Percentiles rank a stretch among this genome's conserved stretches.
Conservation (phyloP, 208 protist species). For the Leishmania martiniquensis region DNA sequence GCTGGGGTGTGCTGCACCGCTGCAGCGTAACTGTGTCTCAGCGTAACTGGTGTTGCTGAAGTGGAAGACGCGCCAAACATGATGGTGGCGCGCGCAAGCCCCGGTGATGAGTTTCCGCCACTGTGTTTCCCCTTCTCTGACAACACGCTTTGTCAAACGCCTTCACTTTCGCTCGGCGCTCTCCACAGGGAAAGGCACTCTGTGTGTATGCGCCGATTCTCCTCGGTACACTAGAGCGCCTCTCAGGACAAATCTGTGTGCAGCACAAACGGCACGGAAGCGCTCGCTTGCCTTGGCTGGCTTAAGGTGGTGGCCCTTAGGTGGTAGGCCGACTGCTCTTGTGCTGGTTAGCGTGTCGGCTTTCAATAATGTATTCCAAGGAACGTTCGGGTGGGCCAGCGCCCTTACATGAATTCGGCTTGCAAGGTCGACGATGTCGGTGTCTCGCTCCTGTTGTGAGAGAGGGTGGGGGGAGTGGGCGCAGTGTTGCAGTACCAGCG, state of each 20-base stretch:
- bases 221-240: background rate
- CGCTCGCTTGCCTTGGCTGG: background rate
- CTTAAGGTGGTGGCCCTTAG: background rate
- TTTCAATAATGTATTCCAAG: background rate
- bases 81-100: background rate
- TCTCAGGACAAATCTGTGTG: background rate
- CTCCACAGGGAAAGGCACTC: background rate
- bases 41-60: background rate
- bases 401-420: background rate
- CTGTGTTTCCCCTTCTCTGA: background rate
- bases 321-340: background rate
- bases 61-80: slow-evolving; percentile 23
- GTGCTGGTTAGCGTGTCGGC: background rate
- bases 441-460: background rate
- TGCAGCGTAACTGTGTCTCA: slow-evolving; percentile 10
- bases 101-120: background rate
- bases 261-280: background rate
- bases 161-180: background rate
- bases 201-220: background rate
- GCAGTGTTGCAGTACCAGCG: background rate
- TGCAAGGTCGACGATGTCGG: background rate
- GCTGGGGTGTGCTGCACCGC: background rate
- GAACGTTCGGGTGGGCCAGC: background rate
- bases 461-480: background rate
- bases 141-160: background rate